Evolutionary conservation across 1,284 basidiomycete genomes (phyloP).

Genomic region (Cerioporus squamosus): DNA sequence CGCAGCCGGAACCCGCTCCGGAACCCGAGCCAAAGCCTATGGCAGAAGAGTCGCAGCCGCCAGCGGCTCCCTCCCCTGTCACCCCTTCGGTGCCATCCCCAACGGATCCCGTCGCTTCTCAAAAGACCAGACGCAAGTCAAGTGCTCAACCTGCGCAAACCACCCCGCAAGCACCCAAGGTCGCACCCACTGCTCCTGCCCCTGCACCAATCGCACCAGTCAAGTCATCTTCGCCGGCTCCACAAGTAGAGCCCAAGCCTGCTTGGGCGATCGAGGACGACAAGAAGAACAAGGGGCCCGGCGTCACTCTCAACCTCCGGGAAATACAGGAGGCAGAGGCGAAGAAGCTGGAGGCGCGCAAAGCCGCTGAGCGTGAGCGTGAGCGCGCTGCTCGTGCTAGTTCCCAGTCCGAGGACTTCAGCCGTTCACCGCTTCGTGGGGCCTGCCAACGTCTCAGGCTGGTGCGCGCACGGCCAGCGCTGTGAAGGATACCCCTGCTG

Average conservation of each 20-base stretch:
- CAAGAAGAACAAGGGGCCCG: slow-evolving; percentile 52
- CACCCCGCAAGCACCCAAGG: slow-evolving; percentile 16
- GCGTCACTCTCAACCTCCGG: slow-evolving; percentile 72
- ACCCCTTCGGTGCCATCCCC: slow-evolving; percentile 27
- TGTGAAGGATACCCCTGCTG: slow-evolving; percentile 48
- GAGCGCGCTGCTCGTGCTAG: slow-evolving; percentile 59
- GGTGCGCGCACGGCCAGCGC: slow-evolving; percentile 51
- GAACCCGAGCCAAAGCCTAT: slow-evolving; percentile 14
- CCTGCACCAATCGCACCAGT: slow-evolving; percentile 13
- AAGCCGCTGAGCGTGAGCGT: slow-evolving; percentile 67
- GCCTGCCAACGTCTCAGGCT: slow-evolving; percentile 74
- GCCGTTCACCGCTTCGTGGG: slow-evolving; percentile 76
- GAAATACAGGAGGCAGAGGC: slow-evolving; percentile 97
- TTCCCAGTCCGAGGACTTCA: slow-evolving; percentile 56
- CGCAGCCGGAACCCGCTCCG: slow-evolving; percentile 10
- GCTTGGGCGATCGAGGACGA: slow-evolving; percentile 70
- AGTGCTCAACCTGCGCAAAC: slow-evolving; percentile 22
- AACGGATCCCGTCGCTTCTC: slow-evolving; percentile 28
- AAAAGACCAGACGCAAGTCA: slow-evolving; percentile 33
- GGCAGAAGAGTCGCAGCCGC: slow-evolving; percentile 15
- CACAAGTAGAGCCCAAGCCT: slow-evolving; percentile 44
- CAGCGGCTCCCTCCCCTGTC: slow-evolving; percentile 23
- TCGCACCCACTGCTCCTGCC: slow-evolving; percentile 12
- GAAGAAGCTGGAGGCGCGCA: slow-evolving; percentile 78
- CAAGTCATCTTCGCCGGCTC: slow-evolving; percentile 32